Base-by-base conservation (phyloP, 2,329 filamentous ascomycete species). In the Thelonectria blattea region DNA sequence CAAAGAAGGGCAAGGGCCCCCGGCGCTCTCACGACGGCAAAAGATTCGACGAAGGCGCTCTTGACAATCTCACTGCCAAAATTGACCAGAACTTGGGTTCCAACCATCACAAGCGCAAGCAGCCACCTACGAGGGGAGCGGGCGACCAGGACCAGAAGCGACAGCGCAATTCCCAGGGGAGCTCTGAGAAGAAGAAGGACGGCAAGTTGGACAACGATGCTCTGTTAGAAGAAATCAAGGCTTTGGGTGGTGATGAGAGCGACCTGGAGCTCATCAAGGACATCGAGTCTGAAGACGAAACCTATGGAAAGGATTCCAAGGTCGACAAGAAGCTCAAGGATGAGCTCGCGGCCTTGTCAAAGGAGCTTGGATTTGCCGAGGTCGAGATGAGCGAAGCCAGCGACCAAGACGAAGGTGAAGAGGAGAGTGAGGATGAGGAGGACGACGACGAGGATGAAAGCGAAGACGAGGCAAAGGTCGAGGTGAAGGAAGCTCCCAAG, bases 221-320 rank as follows among this genome's bases (percentile, higher is more conserved):
- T 12, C 76, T 90, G 5, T 75, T 90, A 8, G 82, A 85, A 57
- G 88, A 90, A 69, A 90, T 90, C 62, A 79, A 82, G 64, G 85
- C 85, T 14, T 77, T 91, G 2, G 88, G 87, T 3, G 88, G 88
- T 14, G 86, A 88, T 54, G 85, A 90, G 72, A 80, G 85, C 43
- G 88, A 90, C 64, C 72, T 88, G 45, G 83, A 85, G 37, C 80
- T 90, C 34, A 82, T 90, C 54, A 83, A 81, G 43, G 85, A 83
- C 60, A 76, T 79, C 12, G 75, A 78, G 34, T 81, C 79, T 4
- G 77, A 79, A 17, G 76, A 79, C 57, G 75, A 78, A 52, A 75
- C 72, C 18, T 68, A 71, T 43, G 65, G 62, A n/a, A 69, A 72
- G 45, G 71, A 65, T 37, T 67, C 68, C 34, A 74, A 74, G 48